A percentile compares a stretch with the other conserved stretches of the same genome.
Conservation (phyloP, 2,329 filamentous ascomycete species). For the Sporothrix brunneoviolacea region DNA sequence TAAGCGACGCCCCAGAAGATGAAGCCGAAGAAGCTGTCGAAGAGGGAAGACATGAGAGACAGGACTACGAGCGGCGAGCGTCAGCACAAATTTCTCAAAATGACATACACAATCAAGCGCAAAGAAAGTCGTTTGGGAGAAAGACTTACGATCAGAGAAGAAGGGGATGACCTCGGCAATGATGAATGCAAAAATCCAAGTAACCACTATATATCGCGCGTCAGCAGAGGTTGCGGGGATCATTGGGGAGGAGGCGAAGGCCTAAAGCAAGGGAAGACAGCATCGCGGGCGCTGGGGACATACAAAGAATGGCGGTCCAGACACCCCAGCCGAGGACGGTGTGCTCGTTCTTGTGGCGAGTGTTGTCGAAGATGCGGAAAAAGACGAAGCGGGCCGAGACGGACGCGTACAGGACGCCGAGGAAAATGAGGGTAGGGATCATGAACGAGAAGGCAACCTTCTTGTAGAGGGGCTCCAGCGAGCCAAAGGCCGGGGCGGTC, state of each 20-base stretch:
- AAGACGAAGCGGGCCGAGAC: conserved; percentile 88
- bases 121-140: conserved; percentile 19
- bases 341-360: conserved; percentile 72
- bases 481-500: conserved; percentile 80
- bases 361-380: conserved; percentile 77
- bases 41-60: conserved; percentile 78
- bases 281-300: conserved; percentile 22
- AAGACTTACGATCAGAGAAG: conserved; percentile 63
- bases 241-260: too few relatives aligned
- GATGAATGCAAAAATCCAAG: conserved; percentile 85
- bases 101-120: conserved; percentile 22
- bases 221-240: too few relatives aligned
- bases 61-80: conserved; percentile 34
- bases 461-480: conserved; percentile 70
- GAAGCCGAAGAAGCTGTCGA: conserved; percentile 91
- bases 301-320: conserved; percentile 67
- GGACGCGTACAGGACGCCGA: conserved; percentile 84
- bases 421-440: conserved; percentile 89
- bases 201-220: conserved; percentile 42
- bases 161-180: conserved; percentile 92
- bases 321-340: conserved; percentile 73
- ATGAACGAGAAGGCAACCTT: conserved; percentile 92
- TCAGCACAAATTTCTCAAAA: background rate
- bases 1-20: conserved; percentile 89
- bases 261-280: too few relatives aligned